Base-by-base conservation (phyloP, 345 rosid genomes). In the Dovyalis caffra region DNA sequence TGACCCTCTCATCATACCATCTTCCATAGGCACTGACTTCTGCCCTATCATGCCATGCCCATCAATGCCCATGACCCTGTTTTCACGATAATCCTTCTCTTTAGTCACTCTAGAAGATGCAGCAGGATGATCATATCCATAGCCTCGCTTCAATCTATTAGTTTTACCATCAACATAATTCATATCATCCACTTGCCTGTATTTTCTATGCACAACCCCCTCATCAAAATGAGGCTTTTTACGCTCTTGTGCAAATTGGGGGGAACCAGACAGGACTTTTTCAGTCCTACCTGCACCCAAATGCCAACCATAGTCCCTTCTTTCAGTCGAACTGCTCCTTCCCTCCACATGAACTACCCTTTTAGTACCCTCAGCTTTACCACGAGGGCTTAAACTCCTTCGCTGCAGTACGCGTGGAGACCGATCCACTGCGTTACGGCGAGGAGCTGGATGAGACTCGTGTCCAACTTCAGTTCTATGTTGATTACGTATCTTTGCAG, bases 311-410 rank as follows among this genome's bases (percentile, higher is more conserved):
- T 75, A 37, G 14, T 79, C 83, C 78, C 78, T 87, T 58, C 86
- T 82, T 60, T 82, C 83, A 45, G 29, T 61, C 0, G 83, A 82
- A 63, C 78, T 70, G 47, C 81, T 70, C 73, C 72, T 78, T 62
- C 73, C 70, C 47, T 84, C 82, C 6, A 69, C 64, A 56, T 63
- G 53, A 45, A 45, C 58, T 72, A 68, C 72, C 72, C 80, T 80
- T 72, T 80, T 76, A 70, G 84, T 82, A 29, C 67, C 80, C 68
- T 85, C 86, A 37, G 40, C 67, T 45, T 82, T 63, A 69, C 45
- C 7, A 34, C 47, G 68, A 16, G 87, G 88, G 74, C 88, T 88
- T 77, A 73, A 72, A 35, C 87, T 88, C 83, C 89, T 78, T 14
- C 68, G 73, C 64, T 51, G 73, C 40, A 51, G 58, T 38, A 18